A percentile compares a stretch with the other conserved stretches of the same genome.
Evolutionary conservation across 225 moss, liverwort and hornwort genomes (phyloP).

Genomic region (Sphagnum contortum): DNA sequence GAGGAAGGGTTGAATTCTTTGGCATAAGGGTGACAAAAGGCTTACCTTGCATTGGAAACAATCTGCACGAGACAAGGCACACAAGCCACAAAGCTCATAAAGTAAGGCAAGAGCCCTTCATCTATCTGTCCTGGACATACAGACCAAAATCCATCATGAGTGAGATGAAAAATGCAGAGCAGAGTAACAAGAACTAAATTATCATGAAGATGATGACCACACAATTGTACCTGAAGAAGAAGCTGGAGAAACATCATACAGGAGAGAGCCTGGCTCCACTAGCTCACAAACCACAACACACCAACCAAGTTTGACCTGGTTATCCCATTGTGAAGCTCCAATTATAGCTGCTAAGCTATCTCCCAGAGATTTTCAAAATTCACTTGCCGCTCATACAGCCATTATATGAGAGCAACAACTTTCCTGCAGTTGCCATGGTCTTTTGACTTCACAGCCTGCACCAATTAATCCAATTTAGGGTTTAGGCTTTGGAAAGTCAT

Average conservation of each 20-base stretch:
- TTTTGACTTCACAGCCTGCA: slow-evolving; percentile 77
- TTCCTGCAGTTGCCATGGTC: slow-evolving; percentile 60
- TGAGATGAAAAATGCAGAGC: too few species aligned
- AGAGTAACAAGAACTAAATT: too few species aligned
- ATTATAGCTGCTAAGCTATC: slow-evolving; percentile 35
- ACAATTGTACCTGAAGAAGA: not conserved
- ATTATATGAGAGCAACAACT: slow-evolving; percentile 37
- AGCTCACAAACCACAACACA: slow-evolving; percentile 80
- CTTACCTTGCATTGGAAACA: slow-evolving; percentile 46
- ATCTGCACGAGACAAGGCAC: slow-evolving; percentile 31
- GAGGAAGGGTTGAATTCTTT: too few species aligned
- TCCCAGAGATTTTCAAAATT: slow-evolving; percentile 30
- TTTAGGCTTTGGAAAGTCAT: too few species aligned
- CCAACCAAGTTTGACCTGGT: slow-evolving; percentile 80
- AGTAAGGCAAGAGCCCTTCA: slow-evolving; percentile 18
- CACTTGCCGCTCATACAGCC: slow-evolving; percentile 44
- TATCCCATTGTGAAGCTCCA: slow-evolving; percentile 29
- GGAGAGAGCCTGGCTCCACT: slow-evolving; percentile 47
- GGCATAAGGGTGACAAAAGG: too few species aligned
- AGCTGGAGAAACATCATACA: slow-evolving; percentile 15
- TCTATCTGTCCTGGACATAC: slow-evolving; percentile 34
- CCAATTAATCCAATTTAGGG: not conserved
- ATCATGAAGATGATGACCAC: too few species aligned
- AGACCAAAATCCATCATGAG: too few species aligned
- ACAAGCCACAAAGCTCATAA: slow-evolving; percentile 35